Percentiles rank a stretch among this genome's conserved stretches.
Conservation (phyloP, 2,329 filamentous ascomycete genomes). For the Corniculantispora saksenae region DNA sequence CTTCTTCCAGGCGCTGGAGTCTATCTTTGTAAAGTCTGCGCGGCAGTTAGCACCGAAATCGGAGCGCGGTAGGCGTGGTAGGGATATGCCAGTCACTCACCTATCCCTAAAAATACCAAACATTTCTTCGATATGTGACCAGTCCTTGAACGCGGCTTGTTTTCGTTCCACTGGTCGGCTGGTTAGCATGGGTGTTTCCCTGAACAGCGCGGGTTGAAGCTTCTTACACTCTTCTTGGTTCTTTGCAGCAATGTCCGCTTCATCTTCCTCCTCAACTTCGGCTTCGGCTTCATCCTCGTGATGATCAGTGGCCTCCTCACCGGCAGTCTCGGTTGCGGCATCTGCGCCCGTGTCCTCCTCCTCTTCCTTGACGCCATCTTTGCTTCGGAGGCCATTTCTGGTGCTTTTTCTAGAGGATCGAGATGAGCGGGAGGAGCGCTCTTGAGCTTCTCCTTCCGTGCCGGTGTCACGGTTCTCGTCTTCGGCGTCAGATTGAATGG, state of each 20-base stretch:
- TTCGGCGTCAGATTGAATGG: conserved; percentile 46
- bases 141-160: conserved; percentile 75
- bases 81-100: conserved; percentile 53
- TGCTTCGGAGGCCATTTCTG: conserved; percentile 43
- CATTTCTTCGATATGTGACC: conserved; percentile 80
- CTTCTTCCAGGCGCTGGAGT: conserved; percentile 74
- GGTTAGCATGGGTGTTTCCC: conserved; percentile 25
- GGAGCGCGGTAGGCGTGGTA: not conserved
- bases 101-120: conserved; percentile 84
- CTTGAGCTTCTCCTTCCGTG: conserved; percentile 34
- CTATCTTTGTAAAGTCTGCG: conserved; percentile 83
- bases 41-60: conserved; percentile 28
- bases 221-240: conserved; percentile 66
- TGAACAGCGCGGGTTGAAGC: not conserved
- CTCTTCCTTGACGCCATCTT: conserved; percentile 30
- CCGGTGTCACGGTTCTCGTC: conserved; percentile 41
- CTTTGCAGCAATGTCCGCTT: conserved; percentile 56
- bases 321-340: conserved; percentile 30
- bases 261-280: conserved; percentile 55
- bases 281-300: conserved; percentile 39
- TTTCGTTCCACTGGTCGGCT: conserved; percentile 68
- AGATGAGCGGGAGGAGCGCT: conserved; percentile 36
- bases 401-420: conserved; percentile 42
- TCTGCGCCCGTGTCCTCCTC: conserved; percentile 22
- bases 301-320: conserved; percentile 35